Base-by-base conservation (phyloP, 140 eudicot species). In the Oenanthe javanica region DNA sequence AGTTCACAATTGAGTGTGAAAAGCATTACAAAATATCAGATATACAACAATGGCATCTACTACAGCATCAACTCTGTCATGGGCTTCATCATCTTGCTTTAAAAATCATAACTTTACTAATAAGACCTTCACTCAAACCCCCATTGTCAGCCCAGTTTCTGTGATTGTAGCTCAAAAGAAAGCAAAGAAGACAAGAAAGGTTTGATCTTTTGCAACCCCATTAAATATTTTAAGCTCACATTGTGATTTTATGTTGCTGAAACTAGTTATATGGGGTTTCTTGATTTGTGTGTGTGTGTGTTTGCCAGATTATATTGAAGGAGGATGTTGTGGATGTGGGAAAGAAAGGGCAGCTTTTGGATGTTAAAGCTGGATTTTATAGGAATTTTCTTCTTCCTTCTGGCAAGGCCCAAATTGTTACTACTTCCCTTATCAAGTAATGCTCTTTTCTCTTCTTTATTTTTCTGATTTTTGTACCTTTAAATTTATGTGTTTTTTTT, bases 351-450 rank as follows among this genome's bases (percentile, higher is more conserved):
- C 82, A 91, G 81, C 89, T 93, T 64, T 40, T 87, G 89, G 90
- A 88, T 78, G 97, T 91, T 45, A 91, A 86, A 87, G 93, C 97
- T 82, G 98, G 98, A 64, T 94, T 78, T 82, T 87, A 75, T 80
- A 80, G 98, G 85, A 94, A 94, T 77, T 94, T 78, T 87, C 79
- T 94, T 89, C 91, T 85, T 31, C 98, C 97, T 14, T 18, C 84
- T 79, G 97, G 97, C 23, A 94, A 86, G 84, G 97, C 98, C 45
- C 86, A 85, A 83, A 86, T 92, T 85, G 96, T 90, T 77, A 94
- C 97, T 73, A 84, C 98, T 1, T 54, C 11, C 1, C 87, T 90
- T 80, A 61, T 94, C 80, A 94, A 92, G 98, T 94, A 90, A 85
- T 77, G 79, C 43, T 10, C 70, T 75, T 11, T 49, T 27, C 19